Evolutionary conservation across 2,329 filamentous ascomycete genomes (phyloP).

Genomic region (Diaporthe caulivora): DNA sequence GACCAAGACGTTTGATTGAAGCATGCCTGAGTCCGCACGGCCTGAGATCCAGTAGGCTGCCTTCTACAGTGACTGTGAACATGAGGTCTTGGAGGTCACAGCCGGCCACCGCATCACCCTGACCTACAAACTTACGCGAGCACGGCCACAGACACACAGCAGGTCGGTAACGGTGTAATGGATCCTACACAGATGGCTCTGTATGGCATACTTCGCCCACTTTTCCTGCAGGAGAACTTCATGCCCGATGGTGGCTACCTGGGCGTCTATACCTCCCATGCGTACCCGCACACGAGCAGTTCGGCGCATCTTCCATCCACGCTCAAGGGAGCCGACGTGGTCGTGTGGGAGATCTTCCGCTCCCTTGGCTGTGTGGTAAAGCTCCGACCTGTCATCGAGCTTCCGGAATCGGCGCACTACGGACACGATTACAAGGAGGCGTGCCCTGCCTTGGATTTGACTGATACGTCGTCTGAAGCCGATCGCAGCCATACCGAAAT

Average conservation of each 20-base stretch:
- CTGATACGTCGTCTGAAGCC: not conserved
- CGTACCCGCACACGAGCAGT: constrained; percentile 58
- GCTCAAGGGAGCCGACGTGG: constrained; percentile 61
- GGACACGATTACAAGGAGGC: not conserved
- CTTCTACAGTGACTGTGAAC: constrained; percentile 66
- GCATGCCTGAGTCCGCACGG: not conserved
- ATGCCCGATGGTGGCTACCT: constrained; percentile 52
- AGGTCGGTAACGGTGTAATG: accelerated
- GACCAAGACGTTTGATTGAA: constrained; percentile 55
- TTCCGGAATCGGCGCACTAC: not conserved
- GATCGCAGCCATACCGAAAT: not conserved
- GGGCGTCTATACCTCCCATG: constrained; percentile 60
- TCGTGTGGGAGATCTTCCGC: constrained; percentile 48
- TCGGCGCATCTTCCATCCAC: constrained; percentile 48
- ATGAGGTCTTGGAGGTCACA: constrained; percentile 60
- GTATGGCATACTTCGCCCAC: not conserved
- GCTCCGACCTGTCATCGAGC: not conserved
- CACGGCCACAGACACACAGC: accelerated
- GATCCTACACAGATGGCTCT: not conserved
- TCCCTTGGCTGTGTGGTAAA: constrained; percentile 21
- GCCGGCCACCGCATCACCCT: constrained; percentile 67
- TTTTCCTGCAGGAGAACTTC: constrained; percentile 5
- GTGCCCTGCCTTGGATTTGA: not conserved
- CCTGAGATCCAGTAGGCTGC: constrained; percentile 59
- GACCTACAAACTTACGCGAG: constrained; percentile 63